Evolutionary conservation across 2,329 filamentous ascomycete species (phyloP).

Genomic region (Fusarium torreyae): DNA sequence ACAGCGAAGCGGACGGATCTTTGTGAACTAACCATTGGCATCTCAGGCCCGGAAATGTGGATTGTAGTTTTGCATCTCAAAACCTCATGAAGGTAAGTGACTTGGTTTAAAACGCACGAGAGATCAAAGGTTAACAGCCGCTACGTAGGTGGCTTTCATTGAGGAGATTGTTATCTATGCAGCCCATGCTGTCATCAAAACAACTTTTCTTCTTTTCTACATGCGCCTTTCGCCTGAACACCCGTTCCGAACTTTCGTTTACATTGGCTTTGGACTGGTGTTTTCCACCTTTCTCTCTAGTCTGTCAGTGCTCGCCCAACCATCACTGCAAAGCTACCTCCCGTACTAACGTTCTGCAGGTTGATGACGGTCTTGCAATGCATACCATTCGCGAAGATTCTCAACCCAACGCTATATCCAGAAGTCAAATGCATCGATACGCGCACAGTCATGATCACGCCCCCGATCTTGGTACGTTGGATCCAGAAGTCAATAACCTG

Average conservation of each 20-base stretch:
- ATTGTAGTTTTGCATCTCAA: background rate
- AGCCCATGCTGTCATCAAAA: background rate
- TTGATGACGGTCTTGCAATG: too few species aligned
- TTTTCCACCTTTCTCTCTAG: background rate
- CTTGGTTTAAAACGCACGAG: too few species aligned
- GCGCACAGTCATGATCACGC: too few species aligned
- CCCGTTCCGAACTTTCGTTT: background rate
- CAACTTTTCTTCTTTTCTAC: background rate
- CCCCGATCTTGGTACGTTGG: too few species aligned
- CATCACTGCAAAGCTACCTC: too few species aligned
- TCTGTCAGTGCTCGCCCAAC: background rate
- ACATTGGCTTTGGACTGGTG: background rate
- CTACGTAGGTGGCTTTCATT: background rate
- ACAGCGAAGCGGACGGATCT: too few species aligned
- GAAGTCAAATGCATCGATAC: too few species aligned
- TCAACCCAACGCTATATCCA: too few species aligned
- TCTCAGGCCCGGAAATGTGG: background rate
- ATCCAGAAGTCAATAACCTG: too few species aligned
- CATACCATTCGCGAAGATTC: too few species aligned
- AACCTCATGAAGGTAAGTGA: background rate
- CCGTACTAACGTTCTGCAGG: too few species aligned
- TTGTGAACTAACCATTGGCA: background rate
- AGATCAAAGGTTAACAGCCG: too few species aligned
- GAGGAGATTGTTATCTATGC: constrained; percentile 2
- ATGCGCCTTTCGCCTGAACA: constrained; percentile 1